A percentile compares a stretch with the other conserved stretches of the same genome.
phyloP scores from a whole-genome alignment of 805 yeast genomes.

The Maudiozyma serrabonitensis region DNA sequence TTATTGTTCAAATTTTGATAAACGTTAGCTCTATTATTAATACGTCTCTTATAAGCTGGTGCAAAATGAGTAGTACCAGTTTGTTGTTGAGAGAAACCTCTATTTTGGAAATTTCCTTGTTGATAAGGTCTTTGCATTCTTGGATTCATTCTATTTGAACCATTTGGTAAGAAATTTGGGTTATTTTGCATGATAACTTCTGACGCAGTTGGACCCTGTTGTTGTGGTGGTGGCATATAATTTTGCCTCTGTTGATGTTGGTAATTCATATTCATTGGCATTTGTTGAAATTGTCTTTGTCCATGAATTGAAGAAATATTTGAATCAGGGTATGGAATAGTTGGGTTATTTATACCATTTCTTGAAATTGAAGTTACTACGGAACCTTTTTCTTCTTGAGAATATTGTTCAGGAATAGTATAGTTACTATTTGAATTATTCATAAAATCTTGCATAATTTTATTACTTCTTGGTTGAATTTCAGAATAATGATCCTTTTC shows the following conservation, averaged over 20 bases:
- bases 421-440: slow-evolving; percentile 1
- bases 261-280: slow-evolving; percentile 1
- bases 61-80: slow-evolving; percentile 18
- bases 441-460: slow-evolving; percentile 20
- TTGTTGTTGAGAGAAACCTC: neutral
- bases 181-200: slow-evolving; percentile 38
- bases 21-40: slow-evolving; percentile 14
- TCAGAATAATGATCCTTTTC: slow-evolving; percentile 9
- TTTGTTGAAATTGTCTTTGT: neutral
- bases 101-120: neutral
- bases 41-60: slow-evolving; percentile 34
- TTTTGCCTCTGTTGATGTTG: slow-evolving; percentile 1
- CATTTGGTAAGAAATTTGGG: slow-evolving; percentile 36
- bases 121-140: slow-evolving; percentile 1
- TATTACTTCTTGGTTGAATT: slow-evolving; percentile 10
- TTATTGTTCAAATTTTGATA: slow-evolving; percentile 32
- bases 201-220: slow-evolving; percentile 27
- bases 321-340: slow-evolving; percentile 36
- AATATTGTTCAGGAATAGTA: slow-evolving; percentile 1
- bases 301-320: neutral
- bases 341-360: slow-evolving; percentile 45
- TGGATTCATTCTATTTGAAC: slow-evolving; percentile 1
- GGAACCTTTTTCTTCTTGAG: slow-evolving; percentile 33
- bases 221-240: slow-evolving; percentile 4
- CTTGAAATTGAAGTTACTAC: slow-evolving; percentile 75